Evolutionary conservation across 2,329 filamentous ascomycete genomes (phyloP).

Genomic region (Fusarium nanum): DNA sequence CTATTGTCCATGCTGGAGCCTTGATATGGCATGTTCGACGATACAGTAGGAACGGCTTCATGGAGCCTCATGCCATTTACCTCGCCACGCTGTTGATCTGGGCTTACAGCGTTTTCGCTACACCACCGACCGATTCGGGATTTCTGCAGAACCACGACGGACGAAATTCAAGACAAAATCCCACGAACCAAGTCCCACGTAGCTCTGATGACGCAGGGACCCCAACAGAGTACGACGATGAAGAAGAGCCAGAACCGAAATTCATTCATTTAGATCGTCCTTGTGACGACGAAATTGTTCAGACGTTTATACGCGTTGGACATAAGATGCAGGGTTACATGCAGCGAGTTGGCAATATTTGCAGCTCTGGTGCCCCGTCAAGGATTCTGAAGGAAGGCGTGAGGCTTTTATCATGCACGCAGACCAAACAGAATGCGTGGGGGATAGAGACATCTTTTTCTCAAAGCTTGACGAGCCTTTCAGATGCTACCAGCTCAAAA

Average conservation of each 20-base stretch:
- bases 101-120: slow-evolving; percentile 28
- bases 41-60: slow-evolving; percentile 29
- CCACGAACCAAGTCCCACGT: neutral
- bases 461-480: slow-evolving; percentile 3
- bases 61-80: slow-evolving; percentile 33
- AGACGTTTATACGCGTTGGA: slow-evolving; percentile 30
- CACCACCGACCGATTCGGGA: neutral
- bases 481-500: slow-evolving; percentile 1
- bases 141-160: neutral
- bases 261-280: slow-evolving; percentile 36
- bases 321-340: slow-evolving; percentile 33
- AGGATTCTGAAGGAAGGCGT: slow-evolving; percentile 34
- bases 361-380: slow-evolving; percentile 12
- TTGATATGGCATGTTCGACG: slow-evolving; percentile 36
- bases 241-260: slow-evolving; percentile 20
- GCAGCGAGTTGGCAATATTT: slow-evolving; percentile 29
- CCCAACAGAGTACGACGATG: neutral
- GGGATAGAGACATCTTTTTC: slow-evolving; percentile 14
- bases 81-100: slow-evolving; percentile 27
- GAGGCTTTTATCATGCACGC: slow-evolving; percentile 14
- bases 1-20: slow-evolving; percentile 32
- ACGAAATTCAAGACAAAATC: neutral
- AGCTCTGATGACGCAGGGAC: neutral
- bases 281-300: slow-evolving; percentile 39
- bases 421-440: slow-evolving; percentile 7